Percentiles rank a stretch among this genome's conserved stretches.
Evolutionary conservation across 768 basidiomycete species (phyloP).

Genomic region (Clitopilus hobsonii): DNA sequence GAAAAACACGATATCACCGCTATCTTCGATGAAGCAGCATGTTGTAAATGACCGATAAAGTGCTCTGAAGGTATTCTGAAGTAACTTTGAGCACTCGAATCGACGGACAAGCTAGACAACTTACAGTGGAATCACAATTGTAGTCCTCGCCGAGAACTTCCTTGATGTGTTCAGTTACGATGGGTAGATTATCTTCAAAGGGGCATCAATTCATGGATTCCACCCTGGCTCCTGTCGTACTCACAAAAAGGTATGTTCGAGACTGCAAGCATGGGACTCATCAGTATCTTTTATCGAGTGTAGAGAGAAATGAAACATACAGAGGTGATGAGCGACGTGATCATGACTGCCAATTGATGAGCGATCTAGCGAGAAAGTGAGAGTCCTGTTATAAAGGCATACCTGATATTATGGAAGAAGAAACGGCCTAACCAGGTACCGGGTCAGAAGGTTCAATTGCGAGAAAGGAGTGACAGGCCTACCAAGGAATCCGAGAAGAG

Average conservation of each 20-base stretch:
- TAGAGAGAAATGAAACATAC: background rate
- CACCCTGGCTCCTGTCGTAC: conserved; percentile 6
- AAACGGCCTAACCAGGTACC: too few relatives aligned
- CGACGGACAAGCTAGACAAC: too few relatives aligned
- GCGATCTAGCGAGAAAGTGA: conserved; percentile 4
- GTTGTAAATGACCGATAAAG: conserved; percentile 57
- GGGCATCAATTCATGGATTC: background rate
- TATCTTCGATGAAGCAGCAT: conserved; percentile 61
- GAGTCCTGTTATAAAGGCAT: conserved; percentile 31
- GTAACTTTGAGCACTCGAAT: background rate
- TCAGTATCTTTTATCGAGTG: background rate
- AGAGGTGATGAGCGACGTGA: conserved; percentile 57
- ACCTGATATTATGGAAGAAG: conserved; percentile 57
- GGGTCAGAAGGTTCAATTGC: too few relatives aligned
- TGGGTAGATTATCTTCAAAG: conserved; percentile 48
- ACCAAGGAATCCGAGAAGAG: conserved; percentile 50
- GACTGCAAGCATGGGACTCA: background rate
- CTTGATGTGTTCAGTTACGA: conserved; percentile 51
- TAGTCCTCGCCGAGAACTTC: conserved; percentile 51
- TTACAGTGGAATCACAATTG: conserved; percentile 56
- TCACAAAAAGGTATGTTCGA: conserved; percentile 42
- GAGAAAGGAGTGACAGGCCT: too few relatives aligned
- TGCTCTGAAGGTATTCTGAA: conserved; percentile 51
- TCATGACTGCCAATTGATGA: background rate
- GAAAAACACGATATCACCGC: conserved; percentile 60